These are phyloP conservation scores for Cryptococcus sp. DNA, from an alignment of 1,284 basidiomycete genomes.

Conservation along the genomic window DNA sequence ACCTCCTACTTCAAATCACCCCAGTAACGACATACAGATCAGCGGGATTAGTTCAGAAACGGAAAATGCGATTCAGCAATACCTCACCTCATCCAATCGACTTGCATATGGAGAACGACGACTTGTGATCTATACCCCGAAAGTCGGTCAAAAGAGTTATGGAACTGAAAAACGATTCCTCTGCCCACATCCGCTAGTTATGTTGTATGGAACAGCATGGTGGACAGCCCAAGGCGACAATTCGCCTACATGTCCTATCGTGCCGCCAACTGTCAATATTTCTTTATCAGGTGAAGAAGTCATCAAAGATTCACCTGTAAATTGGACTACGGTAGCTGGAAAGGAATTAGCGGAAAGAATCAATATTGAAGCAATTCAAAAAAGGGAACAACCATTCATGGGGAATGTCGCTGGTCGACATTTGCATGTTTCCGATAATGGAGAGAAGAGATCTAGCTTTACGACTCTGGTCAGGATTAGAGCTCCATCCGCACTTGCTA, in stretches of 20 bases:
- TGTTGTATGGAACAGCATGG: conserved; percentile 92
- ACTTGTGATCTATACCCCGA: conserved; percentile 91
- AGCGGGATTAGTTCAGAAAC: conserved; percentile 5
- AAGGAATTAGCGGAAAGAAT: conserved; percentile 37
- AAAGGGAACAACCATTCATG: conserved; percentile 36
- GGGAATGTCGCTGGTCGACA: conserved; percentile 44
- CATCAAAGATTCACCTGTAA: conserved; percentile 54
- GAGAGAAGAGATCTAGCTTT: conserved; percentile 63
- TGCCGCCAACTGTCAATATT: conserved; percentile 75
- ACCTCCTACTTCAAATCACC: background rate
- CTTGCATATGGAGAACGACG: conserved; percentile 88
- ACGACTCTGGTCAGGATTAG: conserved; percentile 85
- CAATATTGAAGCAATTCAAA: conserved; percentile 27
- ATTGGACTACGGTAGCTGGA: conserved; percentile 41
- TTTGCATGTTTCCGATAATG: conserved; percentile 43
- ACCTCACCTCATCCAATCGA: conserved; percentile 76
- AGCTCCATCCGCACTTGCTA: conserved; percentile 60
- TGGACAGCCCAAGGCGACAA: conserved; percentile 55
- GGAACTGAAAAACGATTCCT: conserved; percentile 95
- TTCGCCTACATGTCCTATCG: conserved; percentile 43
- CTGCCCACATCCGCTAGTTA: conserved; percentile 90
- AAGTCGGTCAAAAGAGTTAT: conserved; percentile 95
- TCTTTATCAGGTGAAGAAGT: conserved; percentile 85
- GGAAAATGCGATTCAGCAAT: conserved; percentile 45
- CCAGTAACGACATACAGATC: background rate